phyloP scores from a whole-genome alignment of 768 basidiomycete species.

The Leucocoprinus sp. region DNA sequence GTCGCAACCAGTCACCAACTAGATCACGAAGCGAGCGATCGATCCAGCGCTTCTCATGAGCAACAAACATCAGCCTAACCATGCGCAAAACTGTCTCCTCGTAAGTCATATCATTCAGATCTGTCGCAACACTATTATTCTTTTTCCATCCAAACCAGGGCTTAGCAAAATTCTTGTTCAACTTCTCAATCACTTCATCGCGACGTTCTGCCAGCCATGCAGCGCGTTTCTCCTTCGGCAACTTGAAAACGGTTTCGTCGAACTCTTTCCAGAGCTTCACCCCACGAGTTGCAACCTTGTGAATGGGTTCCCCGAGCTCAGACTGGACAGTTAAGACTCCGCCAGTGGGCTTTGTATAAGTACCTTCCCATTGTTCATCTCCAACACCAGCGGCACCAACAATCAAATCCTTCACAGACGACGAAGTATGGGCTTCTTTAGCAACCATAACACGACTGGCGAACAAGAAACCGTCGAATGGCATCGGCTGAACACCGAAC shows the following conservation, averaged over 20 bases:
- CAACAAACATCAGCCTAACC: slow-evolving; percentile 90
- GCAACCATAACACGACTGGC: slow-evolving; percentile 98
- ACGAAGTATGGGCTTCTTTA: slow-evolving; percentile 93
- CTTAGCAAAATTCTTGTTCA: slow-evolving; percentile 95
- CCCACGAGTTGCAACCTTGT: slow-evolving; percentile 95
- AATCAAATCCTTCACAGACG: slow-evolving; percentile 94
- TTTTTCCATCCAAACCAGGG: slow-evolving; percentile 98
- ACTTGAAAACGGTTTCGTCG: slow-evolving; percentile 90
- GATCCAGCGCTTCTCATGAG: slow-evolving; percentile 89
- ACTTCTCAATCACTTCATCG: slow-evolving; percentile 81
- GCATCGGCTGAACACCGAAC: slow-evolving; percentile 90
- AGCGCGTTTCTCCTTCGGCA: slow-evolving; percentile 91
- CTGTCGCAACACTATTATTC: slow-evolving; percentile 73
- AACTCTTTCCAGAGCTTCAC: slow-evolving; percentile 99
- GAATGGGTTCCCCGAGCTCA: slow-evolving; percentile 97
- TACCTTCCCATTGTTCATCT: slow-evolving; percentile 89
- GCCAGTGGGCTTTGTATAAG: slow-evolving; percentile 89
- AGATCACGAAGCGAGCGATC: slow-evolving; percentile 87
- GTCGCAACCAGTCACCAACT: slow-evolving; percentile 93
- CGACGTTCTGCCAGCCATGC: slow-evolving; percentile 83
- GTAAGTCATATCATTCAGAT: slow-evolving; percentile 96
- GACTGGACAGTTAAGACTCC: slow-evolving; percentile 96
- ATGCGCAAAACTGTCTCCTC: slow-evolving; percentile 91
- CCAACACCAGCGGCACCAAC: slow-evolving; percentile 89
- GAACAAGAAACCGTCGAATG: slow-evolving; percentile 95